Conservation (phyloP, 2,329 filamentous ascomycete species). For the Xylariales sp. region DNA sequence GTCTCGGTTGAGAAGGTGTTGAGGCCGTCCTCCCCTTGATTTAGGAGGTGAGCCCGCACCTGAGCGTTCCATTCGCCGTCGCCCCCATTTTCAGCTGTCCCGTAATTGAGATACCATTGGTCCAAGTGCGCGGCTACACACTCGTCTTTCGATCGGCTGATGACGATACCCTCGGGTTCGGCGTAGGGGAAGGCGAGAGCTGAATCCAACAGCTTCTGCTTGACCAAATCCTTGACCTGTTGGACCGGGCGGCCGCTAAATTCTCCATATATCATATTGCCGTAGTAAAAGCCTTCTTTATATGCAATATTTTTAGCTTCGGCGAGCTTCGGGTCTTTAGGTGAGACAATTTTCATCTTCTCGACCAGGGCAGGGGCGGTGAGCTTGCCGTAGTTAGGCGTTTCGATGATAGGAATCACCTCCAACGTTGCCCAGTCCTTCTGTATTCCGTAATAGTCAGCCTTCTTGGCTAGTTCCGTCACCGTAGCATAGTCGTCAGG, state of each 20-base stretch:
- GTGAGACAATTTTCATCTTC: slow-evolving; percentile 84
- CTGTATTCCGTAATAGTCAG: not conserved
- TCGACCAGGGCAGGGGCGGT: not conserved
- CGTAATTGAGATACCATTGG: not conserved
- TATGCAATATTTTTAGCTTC: slow-evolving; percentile 97
- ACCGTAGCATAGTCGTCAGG: slow-evolving; percentile 1
- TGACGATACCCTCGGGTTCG: slow-evolving; percentile 75
- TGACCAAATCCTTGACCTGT: slow-evolving; percentile 85
- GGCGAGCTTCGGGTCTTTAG: slow-evolving; percentile 92
- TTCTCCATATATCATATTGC: slow-evolving; percentile 86
- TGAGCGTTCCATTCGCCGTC: slow-evolving; percentile 14
- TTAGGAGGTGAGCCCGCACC: slow-evolving; percentile 4
- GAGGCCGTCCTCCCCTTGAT: slow-evolving; percentile 7
- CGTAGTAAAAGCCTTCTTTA: slow-evolving; percentile 98
- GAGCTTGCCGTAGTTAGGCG: too few species aligned
- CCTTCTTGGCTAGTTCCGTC: not conserved
- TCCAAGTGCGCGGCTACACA: slow-evolving; percentile 74
- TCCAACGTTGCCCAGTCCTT: not conserved
- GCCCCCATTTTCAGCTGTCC: slow-evolving; percentile 9
- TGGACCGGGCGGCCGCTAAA: slow-evolving; percentile 90
- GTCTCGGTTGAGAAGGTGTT: slow-evolving; percentile 25
- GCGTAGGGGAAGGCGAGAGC: slow-evolving; percentile 90
- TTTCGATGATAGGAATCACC: not conserved
- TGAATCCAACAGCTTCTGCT: slow-evolving; percentile 78
- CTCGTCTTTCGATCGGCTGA: slow-evolving; percentile 80